Evolutionary conservation across 805 yeast species (phyloP).

Genomic region (Sugiyamaella lignohabitans): DNA sequence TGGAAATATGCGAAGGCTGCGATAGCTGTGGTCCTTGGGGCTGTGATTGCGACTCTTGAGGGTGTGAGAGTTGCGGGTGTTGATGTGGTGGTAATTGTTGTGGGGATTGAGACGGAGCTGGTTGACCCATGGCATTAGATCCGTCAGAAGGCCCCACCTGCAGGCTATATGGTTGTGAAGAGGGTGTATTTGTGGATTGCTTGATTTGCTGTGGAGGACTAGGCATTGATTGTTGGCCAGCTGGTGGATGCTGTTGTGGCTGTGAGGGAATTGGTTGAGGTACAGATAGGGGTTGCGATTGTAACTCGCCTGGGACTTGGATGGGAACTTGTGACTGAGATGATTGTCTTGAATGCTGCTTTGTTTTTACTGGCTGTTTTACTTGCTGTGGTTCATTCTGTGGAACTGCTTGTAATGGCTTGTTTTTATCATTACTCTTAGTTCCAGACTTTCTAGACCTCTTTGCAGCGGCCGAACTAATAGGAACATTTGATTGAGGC

Average conservation of each 20-base stretch:
- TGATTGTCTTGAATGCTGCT: too few species aligned
- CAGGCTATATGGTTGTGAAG: too few species aligned
- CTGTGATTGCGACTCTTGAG: not conserved
- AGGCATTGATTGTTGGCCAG: not conserved
- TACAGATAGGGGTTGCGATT: too few species aligned
- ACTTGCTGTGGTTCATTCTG: not conserved
- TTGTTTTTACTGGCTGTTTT: too few species aligned
- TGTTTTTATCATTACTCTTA: not conserved
- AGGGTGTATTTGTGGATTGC: too few species aligned
- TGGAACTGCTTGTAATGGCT: constrained; percentile 1
- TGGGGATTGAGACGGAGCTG: not conserved
- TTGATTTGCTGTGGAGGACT: not conserved
- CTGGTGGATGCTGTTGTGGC: not conserved
- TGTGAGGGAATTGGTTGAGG: not conserved
- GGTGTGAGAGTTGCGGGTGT: not conserved
- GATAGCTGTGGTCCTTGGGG: not conserved
- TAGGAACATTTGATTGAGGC: too few species aligned
- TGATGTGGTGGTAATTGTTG: not conserved
- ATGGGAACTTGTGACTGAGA: too few species aligned
- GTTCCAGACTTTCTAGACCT: not conserved
- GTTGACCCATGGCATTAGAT: not conserved
- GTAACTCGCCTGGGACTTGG: too few species aligned
- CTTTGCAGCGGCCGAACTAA: not conserved
- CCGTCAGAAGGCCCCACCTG: too few species aligned
- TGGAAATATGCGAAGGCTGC: not conserved